Percentiles rank a stretch among this genome's conserved stretches.
These are phyloP conservation scores for Lophiostoma macrostomum DNA, from an alignment of 495 filamentous ascomycete species.

Conservation along the genomic window DNA sequence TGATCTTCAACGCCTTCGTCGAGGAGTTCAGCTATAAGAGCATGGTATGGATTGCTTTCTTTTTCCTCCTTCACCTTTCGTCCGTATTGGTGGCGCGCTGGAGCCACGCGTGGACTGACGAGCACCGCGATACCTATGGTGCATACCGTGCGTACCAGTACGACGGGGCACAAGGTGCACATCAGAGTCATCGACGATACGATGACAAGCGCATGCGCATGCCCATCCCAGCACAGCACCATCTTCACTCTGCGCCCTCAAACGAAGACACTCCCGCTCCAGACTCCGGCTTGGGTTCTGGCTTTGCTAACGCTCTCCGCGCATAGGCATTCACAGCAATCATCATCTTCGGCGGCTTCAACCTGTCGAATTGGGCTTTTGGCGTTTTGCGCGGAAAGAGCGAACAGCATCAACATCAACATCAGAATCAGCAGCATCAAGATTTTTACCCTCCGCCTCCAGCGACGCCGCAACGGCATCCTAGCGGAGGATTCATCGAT, in stretches of 20 bases:
- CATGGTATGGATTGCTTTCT: conserved; percentile 49
- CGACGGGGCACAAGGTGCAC: too few relatives aligned
- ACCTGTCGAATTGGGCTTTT: conserved; percentile 58
- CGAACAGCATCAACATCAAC: conserved; percentile 3
- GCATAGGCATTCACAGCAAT: conserved; percentile 47
- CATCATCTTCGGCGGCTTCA: conserved; percentile 54
- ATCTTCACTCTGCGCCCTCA: background rate
- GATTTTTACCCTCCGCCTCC: conserved; percentile 34
- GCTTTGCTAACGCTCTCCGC: conserved; percentile 40
- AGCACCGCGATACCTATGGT: too few relatives aligned
- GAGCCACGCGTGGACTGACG: background rate
- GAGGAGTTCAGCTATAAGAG: conserved; percentile 72
- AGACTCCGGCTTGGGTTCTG: background rate
- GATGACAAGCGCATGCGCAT: too few relatives aligned
- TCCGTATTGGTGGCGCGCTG: too few relatives aligned
- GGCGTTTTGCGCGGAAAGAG: conserved; percentile 42
- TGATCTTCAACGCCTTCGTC: conserved; percentile 71
- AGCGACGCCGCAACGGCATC: conserved; percentile 38
- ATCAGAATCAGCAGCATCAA: conserved; percentile 12
- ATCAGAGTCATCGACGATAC: too few relatives aligned
- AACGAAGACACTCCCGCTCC: background rate
- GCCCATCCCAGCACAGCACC: too few relatives aligned
- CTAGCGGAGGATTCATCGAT: conserved; percentile 33
- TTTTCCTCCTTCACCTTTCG: conserved; percentile 14
- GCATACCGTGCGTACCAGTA: too few relatives aligned